Evolutionary conservation across 2,329 filamentous ascomycete genomes (phyloP).

Genomic region (Trichophyton benhamiae): DNA sequence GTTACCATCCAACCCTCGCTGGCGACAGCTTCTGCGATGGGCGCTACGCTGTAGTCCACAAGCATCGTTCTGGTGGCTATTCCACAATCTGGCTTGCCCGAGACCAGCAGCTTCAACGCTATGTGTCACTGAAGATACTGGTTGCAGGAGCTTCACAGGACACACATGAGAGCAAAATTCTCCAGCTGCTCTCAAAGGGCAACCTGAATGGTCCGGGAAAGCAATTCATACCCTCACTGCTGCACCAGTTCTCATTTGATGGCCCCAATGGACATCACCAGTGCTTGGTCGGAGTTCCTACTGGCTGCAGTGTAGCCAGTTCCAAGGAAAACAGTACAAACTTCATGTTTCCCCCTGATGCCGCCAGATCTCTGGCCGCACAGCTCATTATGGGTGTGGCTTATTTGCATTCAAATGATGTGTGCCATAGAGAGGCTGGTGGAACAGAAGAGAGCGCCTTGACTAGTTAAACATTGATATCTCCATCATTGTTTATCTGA

Average conservation of each 20-base stretch:
- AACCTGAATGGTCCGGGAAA: neutral
- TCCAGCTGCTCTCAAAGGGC: constrained; percentile 9
- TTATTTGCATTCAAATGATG: no score
- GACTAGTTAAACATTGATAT: no score
- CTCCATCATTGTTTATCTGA: no score
- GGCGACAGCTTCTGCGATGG: constrained; percentile 9
- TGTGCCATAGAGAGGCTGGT: no score
- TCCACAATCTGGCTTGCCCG: constrained; percentile 16
- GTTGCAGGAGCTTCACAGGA: constrained; percentile 9
- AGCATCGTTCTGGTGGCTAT: constrained; percentile 16
- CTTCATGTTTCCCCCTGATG: no score
- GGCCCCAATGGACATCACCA: no score
- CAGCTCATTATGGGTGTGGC: no score
- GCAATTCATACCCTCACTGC: constrained; percentile 7
- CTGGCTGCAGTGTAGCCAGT: no score
- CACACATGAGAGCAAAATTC: constrained; percentile 8
- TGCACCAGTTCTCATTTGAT: constrained; percentile 13
- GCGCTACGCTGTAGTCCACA: constrained; percentile 14
- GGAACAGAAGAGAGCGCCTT: no score
- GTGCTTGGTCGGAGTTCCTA: no score
- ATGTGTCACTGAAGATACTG: constrained; percentile 17
- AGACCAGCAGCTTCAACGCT: constrained; percentile 9
- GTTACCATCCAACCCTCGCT: constrained; percentile 25
- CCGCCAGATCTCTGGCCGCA: no score
- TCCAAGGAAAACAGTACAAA: no score